Evolutionary conservation across 208 protist genomes (phyloP), one percentile per base, ranked within the genome.

Genomic region (Crithidia sp.): DNA sequence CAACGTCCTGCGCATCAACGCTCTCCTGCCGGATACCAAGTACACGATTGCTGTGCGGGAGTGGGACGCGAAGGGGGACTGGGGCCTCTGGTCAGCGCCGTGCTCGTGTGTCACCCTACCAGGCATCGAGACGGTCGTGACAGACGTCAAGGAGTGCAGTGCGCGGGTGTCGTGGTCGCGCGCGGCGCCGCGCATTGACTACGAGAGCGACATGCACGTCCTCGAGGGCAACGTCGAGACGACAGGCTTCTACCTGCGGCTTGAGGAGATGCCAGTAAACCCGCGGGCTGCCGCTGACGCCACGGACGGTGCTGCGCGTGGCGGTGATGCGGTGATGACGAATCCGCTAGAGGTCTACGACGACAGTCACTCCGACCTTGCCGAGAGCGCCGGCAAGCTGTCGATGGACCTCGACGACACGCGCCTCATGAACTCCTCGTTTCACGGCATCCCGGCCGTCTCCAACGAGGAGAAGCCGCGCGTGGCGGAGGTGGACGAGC

Each of bases 41-140:
- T 98, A 96, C 74, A 92, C 87, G 28, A 86, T 98, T 64, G 81
- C 86, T 5, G 88, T 98, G 36, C 84, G 94, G n/a, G 94, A 96
- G 80, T 96, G 88, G 89, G 92, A 96, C 71, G 72, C 85, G 28
- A 89, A 95, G 66, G 91, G 91, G 5, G 90, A 93, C 55, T 98
- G 94, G 92, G 94, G 94, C 6, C 74, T 95, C 17, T 98, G 94
- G 94, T 93, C 88, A 66, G 74, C 84, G 17, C 71, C 90, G 10
- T 88, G 87, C 50, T 90, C 81, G 43, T 98, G 94, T 58, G 83
- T 88, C 43, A 98, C 94, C 14, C 73, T 97, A 53, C 86, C 94
- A 45, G 86, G 82, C 44, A 94, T 96, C 74, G 69, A 60, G 60
- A 74, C 85, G 59, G 63, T 65, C 3, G 76, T 92, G 19, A 74